A percentile compares a stretch with the other conserved stretches of the same genome.
These are phyloP conservation scores for Paradendryphiella salina DNA, from an alignment of 2,329 filamentous ascomycete genomes.

Conservation along the genomic window DNA sequence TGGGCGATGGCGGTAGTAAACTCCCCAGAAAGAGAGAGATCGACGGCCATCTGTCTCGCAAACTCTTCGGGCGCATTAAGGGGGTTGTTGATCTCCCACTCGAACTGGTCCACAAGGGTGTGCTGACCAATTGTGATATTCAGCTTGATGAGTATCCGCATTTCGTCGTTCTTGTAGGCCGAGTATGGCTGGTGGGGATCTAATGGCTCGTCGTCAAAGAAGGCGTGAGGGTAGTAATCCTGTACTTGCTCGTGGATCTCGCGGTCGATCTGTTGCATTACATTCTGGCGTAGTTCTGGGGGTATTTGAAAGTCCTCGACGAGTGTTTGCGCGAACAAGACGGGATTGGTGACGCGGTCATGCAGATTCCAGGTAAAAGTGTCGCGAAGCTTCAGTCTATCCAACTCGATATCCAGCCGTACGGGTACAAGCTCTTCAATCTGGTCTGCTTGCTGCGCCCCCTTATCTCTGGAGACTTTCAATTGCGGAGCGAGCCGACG, in stretches of 20 bases:
- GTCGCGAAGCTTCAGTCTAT: slow-evolving; percentile 92
- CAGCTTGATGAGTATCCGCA: slow-evolving; percentile 92
- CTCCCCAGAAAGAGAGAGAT: slow-evolving; percentile 89
- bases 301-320: slow-evolving; percentile 85
- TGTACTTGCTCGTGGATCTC: slow-evolving; percentile 87
- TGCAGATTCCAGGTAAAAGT: slow-evolving; percentile 99
- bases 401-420: slow-evolving; percentile 89
- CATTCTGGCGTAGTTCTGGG: slow-evolving; percentile 61
- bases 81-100: slow-evolving; percentile 98
- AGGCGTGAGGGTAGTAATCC: slow-evolving; percentile 92
- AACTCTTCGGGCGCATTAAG: slow-evolving; percentile 94
- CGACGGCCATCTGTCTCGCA: slow-evolving; percentile 82
- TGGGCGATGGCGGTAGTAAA: slow-evolving; percentile 98
- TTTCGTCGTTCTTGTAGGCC: slow-evolving; percentile 98
- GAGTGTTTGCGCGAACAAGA: slow-evolving; percentile 84
- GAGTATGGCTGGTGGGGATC: slow-evolving; percentile 88
- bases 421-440: slow-evolving; percentile 90
- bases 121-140: slow-evolving; percentile 97
- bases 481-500: slow-evolving; percentile 73
- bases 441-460: slow-evolving; percentile 83
- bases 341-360: slow-evolving; percentile 77
- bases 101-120: slow-evolving; percentile 93
- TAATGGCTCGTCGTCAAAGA: slow-evolving; percentile 83
- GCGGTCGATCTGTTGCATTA: slow-evolving; percentile 67
- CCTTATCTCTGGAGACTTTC: slow-evolving; percentile 78